Base-by-base conservation (phyloP, 805 yeast genomes). In the Wickerhamiella domercqiae region DNA sequence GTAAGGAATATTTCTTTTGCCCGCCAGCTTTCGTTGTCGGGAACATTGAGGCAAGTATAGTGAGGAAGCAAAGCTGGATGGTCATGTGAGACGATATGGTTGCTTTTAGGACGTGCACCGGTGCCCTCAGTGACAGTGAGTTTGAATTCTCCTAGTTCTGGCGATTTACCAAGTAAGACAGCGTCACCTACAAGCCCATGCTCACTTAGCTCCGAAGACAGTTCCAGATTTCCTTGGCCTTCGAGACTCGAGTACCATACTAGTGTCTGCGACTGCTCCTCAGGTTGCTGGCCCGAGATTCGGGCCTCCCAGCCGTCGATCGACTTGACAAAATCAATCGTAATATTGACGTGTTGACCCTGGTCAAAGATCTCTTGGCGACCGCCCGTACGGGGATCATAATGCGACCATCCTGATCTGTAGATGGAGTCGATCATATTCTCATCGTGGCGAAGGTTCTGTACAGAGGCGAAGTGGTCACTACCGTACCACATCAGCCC, bases 401-500 rank as follows among this genome's bases (percentile, higher is more conserved):
- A 90, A 26, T 65, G 61, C n/a, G 70, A 65, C 95, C 96, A 90
- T 19, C 86, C 82, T 47, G 80, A 87, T 38, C 70, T 73, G 18
- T 65, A 66, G 60, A 84, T 64, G 35, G 73, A 68, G 49, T 84
- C 87, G 26, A 62, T 62, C 47, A 75, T 84, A 37, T 77, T 82
- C 50, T 84, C 80, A 38, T 69, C 66, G 55, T 84, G 94, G 47
- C 94, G 71, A 18, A 78, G 56, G 17, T 64, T 59, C 4, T 64
- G 58, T 9, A 81, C 48, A 1, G 78, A 78, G 4, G 60, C 56
- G 41, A 68, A 63, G 21, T 62, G 58, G 42, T 79, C 77, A 4
- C 71, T 67, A 50, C 75, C 75, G 60, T 73, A 81, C 97, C 97
- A 87, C 74, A 87, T 71, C 19, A 86, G 60, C 0, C 97, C 97